These are phyloP conservation scores for Erodium moschatum DNA, from an alignment of 441 rosid genomes.

Conservation along the genomic window DNA sequence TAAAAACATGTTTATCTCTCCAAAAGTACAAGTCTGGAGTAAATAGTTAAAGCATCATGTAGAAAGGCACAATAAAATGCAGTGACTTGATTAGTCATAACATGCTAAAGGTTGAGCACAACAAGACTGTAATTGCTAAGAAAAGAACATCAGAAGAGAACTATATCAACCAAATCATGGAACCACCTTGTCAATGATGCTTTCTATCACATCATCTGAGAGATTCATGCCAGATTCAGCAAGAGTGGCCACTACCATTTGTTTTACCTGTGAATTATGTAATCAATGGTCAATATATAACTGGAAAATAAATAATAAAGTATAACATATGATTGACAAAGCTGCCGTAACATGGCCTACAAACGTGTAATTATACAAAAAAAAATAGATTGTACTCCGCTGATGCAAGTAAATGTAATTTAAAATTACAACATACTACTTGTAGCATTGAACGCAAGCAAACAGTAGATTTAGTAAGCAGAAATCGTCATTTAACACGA, in stretches of 20 bases:
- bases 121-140: neutral
- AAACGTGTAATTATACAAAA: too few species aligned
- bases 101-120: neutral
- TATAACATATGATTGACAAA: too few species aligned
- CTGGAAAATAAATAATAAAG: too few species aligned
- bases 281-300: neutral
- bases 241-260: constrained; percentile 94
- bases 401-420: too few species aligned
- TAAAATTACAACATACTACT: too few species aligned
- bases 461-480: too few species aligned
- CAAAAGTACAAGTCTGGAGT: neutral
- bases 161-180: constrained; percentile 6
- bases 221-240: constrained; percentile 97
- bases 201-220: constrained; percentile 75
- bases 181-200: constrained; percentile 78
- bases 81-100: neutral
- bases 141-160: neutral
- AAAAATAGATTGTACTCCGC: too few species aligned
- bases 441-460: too few species aligned
- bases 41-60: neutral
- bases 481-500: neutral
- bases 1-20: neutral
- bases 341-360: too few species aligned
- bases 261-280: constrained; percentile 46
- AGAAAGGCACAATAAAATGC: neutral